Conservation (phyloP, 2,329 filamentous ascomycete genomes). For the Pestalotiopsis sp. region DNA sequence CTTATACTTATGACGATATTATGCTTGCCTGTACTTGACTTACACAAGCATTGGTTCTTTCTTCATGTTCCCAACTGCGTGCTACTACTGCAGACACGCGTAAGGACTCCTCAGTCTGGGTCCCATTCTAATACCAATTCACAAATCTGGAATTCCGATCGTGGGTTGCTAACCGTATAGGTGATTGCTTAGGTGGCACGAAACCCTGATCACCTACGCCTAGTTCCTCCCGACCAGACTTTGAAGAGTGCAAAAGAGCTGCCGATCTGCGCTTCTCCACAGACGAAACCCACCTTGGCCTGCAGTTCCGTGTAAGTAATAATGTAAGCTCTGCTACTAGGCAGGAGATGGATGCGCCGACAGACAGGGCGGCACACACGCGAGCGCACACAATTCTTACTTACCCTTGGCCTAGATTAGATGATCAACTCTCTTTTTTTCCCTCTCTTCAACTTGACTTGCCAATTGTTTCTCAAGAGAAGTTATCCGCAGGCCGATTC, state of each 20-base stretch:
- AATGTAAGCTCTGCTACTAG: neutral
- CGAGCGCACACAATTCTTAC: neutral
- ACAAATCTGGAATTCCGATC: neutral
- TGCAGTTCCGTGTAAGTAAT: neutral
- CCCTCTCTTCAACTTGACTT: neutral
- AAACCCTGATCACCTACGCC: neutral
- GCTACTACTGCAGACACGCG: no score
- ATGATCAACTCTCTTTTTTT: neutral
- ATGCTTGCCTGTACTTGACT: no score
- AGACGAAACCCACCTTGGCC: neutral
- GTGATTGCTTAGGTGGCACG: neutral
- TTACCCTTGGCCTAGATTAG: neutral
- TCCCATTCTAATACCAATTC: neutral
- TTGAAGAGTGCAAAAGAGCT: neutral
- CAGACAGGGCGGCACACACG: neutral
- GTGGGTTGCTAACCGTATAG: no score
- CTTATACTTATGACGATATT: no score
- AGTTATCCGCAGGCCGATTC: neutral
- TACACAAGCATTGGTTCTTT: no score
- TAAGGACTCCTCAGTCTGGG: no score
- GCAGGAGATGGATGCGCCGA: neutral
- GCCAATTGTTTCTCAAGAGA: neutral
- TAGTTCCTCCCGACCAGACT: neutral
- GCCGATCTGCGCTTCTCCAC: conserved; percentile 6
- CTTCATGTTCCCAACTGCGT: no score